Conservation (phyloP, 2,329 filamentous ascomycete species). For the Penicillium sp. region DNA sequence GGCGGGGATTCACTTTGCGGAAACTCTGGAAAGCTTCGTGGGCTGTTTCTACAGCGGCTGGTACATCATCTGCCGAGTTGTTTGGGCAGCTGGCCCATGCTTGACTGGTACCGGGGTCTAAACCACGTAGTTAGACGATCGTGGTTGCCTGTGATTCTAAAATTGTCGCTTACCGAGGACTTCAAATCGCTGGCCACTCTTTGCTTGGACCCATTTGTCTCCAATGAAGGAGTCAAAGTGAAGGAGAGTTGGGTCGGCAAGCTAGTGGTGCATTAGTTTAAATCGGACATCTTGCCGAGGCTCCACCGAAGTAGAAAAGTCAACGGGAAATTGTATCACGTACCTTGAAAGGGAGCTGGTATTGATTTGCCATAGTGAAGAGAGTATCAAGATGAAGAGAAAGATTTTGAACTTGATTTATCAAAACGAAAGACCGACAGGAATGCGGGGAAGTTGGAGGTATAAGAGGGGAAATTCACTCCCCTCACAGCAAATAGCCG, state of each 20-base stretch:
- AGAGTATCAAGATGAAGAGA: not conserved
- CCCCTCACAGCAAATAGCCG: too few species aligned
- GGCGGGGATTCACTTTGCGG: constrained; percentile 54
- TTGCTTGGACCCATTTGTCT: constrained; percentile 44
- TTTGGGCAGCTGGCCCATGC: constrained; percentile 50
- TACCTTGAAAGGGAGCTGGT: constrained; percentile 38
- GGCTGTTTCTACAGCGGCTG: constrained; percentile 54
- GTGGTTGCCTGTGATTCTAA: not conserved
- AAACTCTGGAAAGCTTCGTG: constrained; percentile 57
- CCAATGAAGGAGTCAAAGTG: constrained; percentile 49
- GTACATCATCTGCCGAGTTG: constrained; percentile 54
- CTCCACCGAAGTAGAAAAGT: not conserved
- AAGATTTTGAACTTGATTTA: too few species aligned
- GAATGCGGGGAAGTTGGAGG: too few species aligned
- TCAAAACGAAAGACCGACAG: too few species aligned
- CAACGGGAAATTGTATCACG: constrained; percentile 1
- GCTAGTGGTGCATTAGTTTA: constrained; percentile 29
- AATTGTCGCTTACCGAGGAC: constrained; percentile 38
- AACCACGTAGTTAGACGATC: not conserved
- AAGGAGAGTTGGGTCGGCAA: constrained; percentile 46
- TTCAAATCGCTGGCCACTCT: constrained; percentile 47
- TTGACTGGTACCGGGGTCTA: constrained; percentile 49
- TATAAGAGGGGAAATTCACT: too few species aligned
- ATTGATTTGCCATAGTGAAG: constrained; percentile 29
- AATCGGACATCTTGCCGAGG: not conserved